Base-by-base conservation (phyloP, 1,284 basidiomycete genomes). In the Ganoderma sp. region DNA sequence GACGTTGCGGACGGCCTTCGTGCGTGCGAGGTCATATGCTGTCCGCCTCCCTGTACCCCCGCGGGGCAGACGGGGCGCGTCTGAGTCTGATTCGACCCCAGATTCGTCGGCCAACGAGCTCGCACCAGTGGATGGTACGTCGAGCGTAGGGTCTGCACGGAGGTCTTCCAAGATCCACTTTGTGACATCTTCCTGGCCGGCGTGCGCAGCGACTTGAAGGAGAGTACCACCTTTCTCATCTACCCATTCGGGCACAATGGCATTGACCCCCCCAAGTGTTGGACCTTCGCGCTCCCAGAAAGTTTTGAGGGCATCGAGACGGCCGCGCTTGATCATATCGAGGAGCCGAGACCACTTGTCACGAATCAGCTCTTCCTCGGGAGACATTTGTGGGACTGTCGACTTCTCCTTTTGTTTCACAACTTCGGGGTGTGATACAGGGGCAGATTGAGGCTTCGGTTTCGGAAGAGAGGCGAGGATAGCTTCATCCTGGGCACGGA, bases 291-390 rank as follows among this genome's bases (percentile, higher is more conserved):
- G 92, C 63, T 90, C 89, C 86, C 94, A 91, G 77, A 98, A 98
- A 0, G 87, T 79, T 69, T 88, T 90, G 39, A 98, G 79, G 0
- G 94, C 85, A 45, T 97, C 96, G 17, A 97, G 75, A 15, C 94
- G 88, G 19, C 95, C 96, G 79, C 93, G 96, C 43, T 81, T 83
- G 57, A 96, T 83, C 96, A 99, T 99, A 63, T 98, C 96, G 17
- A 96, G 82, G 1, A 97, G 80, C 0, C 96, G 85, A 8, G 78
- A 79, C 89, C 94, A 95, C 73, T 93, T 92, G 67, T 95, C 94
- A 4, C 90, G 88, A 19, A 88, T 73, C 0, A 84, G 75, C 76
- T 94, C 91, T 76, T 97, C 93, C 75, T 95, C 94, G 71, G 90
- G 90, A 0, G 88, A 86, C 4, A 96, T 81, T 73, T 90, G 90